These are phyloP conservation scores for Cercospora sojina DNA, from an alignment of 2,329 filamentous ascomycete genomes.

Conservation along the genomic window DNA sequence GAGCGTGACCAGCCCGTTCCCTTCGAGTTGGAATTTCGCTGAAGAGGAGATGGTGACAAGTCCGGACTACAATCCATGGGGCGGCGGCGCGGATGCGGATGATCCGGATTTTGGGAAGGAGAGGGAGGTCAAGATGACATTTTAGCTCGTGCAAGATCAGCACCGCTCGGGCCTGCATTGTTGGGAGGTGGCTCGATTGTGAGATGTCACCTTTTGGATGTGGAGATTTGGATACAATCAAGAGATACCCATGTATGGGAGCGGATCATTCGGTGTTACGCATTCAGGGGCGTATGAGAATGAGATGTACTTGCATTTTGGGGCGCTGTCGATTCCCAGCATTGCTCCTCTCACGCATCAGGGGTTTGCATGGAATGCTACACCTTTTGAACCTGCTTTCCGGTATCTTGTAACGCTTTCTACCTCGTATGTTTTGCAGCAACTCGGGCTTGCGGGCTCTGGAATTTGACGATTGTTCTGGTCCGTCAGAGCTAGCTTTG, in stretches of 20 bases:
- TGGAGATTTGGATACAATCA: not conserved
- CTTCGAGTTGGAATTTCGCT: slow-evolving; percentile 1
- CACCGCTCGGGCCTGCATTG: not conserved
- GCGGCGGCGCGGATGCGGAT: slow-evolving; percentile 44
- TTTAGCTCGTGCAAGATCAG: slow-evolving; percentile 27
- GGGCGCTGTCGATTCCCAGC: not conserved
- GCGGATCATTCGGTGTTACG: not conserved
- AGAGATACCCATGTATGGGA: not conserved
- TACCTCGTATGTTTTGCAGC: not conserved
- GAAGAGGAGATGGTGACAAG: not conserved
- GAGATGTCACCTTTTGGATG: not conserved
- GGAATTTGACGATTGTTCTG: not conserved
- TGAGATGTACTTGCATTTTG: not conserved
- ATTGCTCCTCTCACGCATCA: not conserved
- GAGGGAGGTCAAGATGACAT: slow-evolving; percentile 51
- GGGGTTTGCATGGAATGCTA: not conserved
- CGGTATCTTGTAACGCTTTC: not conserved
- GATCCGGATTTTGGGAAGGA: slow-evolving; percentile 49
- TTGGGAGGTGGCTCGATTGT: not conserved
- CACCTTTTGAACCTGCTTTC: not conserved
- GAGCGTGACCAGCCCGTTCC: slow-evolving; percentile 33
- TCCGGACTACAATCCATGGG: slow-evolving; percentile 48
- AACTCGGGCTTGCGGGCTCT: not conserved
- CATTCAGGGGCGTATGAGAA: not conserved
- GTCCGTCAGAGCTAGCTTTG: not conserved